Conservation (phyloP, 495 filamentous ascomycete genomes). For the Aspergillus mulundensis region DNA sequence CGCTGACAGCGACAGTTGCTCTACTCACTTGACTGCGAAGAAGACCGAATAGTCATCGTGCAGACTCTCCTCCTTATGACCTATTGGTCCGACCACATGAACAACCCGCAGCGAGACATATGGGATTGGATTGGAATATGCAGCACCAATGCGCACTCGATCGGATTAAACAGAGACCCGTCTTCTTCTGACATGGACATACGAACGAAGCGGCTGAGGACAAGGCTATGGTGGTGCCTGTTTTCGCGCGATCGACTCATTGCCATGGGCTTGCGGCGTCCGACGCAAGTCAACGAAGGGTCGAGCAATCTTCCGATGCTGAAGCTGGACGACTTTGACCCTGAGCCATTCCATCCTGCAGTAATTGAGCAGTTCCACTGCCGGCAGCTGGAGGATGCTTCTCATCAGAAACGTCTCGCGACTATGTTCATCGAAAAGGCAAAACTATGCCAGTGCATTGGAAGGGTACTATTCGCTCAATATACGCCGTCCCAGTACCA, state of each 20-base stretch:
- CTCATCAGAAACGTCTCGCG: conserved; percentile 66
- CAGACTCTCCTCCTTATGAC: conserved; percentile 80
- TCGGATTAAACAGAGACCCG: conserved; percentile 75
- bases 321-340: conserved; percentile 71
- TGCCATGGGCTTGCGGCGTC: conserved; percentile 79
- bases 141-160: conserved; percentile 74
- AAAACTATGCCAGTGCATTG: conserved; percentile 77
- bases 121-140: conserved; percentile 88
- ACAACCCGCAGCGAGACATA: conserved; percentile 67
- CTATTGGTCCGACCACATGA: conserved; percentile 70
- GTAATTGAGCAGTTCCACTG: conserved; percentile 35
- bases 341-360: conserved; percentile 53
- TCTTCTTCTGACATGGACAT: conserved; percentile 55
- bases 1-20: conserved; percentile 44
- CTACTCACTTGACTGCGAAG: conserved; percentile 82
- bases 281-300: conserved; percentile 78
- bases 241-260: conserved; percentile 87
- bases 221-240: conserved; percentile 85
- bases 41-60: conserved; percentile 71
- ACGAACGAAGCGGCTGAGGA: conserved; percentile 59
- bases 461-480: conserved; percentile 73
- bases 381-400: conserved; percentile 37
- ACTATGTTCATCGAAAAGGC: conserved; percentile 84
- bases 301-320: conserved; percentile 85
- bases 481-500: conserved; percentile 65